Evolutionary conservation across 1,284 basidiomycete genomes (phyloP).

Genomic region (Leccinum cinnamomeum): DNA sequence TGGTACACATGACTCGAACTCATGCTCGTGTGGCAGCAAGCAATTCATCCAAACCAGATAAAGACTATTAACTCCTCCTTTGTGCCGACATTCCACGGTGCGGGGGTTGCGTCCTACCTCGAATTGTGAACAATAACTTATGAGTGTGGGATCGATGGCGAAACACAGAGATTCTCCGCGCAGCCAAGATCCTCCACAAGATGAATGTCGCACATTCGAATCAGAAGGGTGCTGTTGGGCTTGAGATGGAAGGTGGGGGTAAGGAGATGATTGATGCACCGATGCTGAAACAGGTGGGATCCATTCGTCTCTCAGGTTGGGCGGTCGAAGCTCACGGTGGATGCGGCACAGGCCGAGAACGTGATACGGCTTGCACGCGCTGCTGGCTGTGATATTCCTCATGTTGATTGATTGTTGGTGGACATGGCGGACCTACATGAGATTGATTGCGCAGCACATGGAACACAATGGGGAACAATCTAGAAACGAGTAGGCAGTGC

Average conservation of each 20-base stretch:
- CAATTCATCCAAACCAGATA: slow-evolving; percentile 90
- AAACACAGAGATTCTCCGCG: slow-evolving; percentile 71
- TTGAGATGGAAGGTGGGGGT: slow-evolving; percentile 61
- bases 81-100: slow-evolving; percentile 73
- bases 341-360: slow-evolving; percentile 57
- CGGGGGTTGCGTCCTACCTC: slow-evolving; percentile 18
- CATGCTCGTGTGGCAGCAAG: slow-evolving; percentile 63
- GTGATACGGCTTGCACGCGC: slow-evolving; percentile 61
- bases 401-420: slow-evolving; percentile 17
- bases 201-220: slow-evolving; percentile 56
- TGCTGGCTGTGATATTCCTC: slow-evolving; percentile 64
- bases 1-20: slow-evolving; percentile 2
- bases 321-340: slow-evolving; percentile 4
- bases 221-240: slow-evolving; percentile 61
- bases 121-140: neutral
- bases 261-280: slow-evolving; percentile 92
- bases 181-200: slow-evolving; percentile 67
- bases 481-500: neutral
- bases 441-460: neutral
- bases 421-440: neutral
- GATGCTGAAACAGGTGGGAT: slow-evolving; percentile 78
- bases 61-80: slow-evolving; percentile 78
- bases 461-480: neutral
- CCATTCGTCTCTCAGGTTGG: neutral
- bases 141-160: neutral